Evolutionary conservation across 2,329 filamentous ascomycete genomes (phyloP), one percentile per base, ranked within the genome.

Genomic region (Calonectria pauciramosa): DNA sequence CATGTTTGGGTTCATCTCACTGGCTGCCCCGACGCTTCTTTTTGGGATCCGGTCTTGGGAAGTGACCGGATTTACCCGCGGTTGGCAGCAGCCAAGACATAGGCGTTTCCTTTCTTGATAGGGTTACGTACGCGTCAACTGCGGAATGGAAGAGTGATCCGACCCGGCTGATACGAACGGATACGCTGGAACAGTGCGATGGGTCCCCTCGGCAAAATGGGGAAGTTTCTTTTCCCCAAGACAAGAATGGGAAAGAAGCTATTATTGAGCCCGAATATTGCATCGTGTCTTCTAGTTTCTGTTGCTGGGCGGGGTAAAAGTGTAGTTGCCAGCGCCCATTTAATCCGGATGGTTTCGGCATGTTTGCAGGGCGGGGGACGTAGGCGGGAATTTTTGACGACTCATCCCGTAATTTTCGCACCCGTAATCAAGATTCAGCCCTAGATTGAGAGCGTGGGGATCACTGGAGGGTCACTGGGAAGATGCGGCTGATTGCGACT

Each of bases 41-140:
- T 52, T 63, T 51, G 59, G 41, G 30, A 20, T 54, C 36, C 59
- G 34, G 38, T 60, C 38, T 63, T 71, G 44, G 52, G 30, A 76
- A 66, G 70, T 72, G 60, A 36, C 63, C 67, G 68, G 72, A 67
- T 76, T 76, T 52, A 60, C 63, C 75, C 64, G 74, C 63, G 60
- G 68, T 49, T 49, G 34, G 34, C 51, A 56, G 56, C 38, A 51
- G 70, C 70, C 70, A 74, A 77, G 75, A 67, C 38, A 28, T 67
- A 23, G 23, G 38, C 28, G 36, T 38, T 66, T 7, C 66, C 41
- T 54, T 52, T 52, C 65, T 60, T 70, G 70, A 71, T 68, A 70
- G 70, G 68, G 67, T 73, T 76, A 70, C 60, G 71, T 76, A 70
- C 60, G 71, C 72, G 67, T 75, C 68, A 38, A 26, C 28, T 65